Conservation (phyloP, 192 early-diverging fungal species). For the Obelidium mucronatum region DNA sequence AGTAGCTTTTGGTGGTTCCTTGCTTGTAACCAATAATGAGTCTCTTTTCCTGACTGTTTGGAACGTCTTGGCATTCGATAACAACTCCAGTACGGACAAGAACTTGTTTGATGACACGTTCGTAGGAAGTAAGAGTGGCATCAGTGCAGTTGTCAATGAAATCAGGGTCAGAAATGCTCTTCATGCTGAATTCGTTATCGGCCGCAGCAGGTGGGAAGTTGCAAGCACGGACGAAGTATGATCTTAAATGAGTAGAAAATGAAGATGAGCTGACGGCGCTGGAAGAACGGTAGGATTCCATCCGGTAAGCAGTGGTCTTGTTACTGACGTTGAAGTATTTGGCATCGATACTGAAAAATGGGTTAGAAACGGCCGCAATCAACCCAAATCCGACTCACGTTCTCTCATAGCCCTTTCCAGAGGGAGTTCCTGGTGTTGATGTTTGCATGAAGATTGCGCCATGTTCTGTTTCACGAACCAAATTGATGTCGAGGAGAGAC, state of each 20-base stretch:
- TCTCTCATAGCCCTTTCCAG: slow-evolving; percentile 84
- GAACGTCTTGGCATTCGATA: slow-evolving; percentile 88
- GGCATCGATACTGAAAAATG: slow-evolving; percentile 75
- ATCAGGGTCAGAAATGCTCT: slow-evolving; percentile 84
- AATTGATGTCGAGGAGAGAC: slow-evolving; percentile 78
- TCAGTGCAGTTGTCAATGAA: slow-evolving; percentile 95
- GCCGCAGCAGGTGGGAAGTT: slow-evolving; percentile 85
- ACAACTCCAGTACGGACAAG: slow-evolving; percentile 89
- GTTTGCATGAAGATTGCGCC: slow-evolving; percentile 97
- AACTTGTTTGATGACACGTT: slow-evolving; percentile 82
- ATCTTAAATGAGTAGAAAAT: slow-evolving; percentile 84
- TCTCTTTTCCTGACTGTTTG: slow-evolving; percentile 84
- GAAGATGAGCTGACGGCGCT: slow-evolving; percentile 82
- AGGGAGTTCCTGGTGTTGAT: slow-evolving; percentile 87
- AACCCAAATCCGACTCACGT: slow-evolving; percentile 31
- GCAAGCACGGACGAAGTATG: slow-evolving; percentile 92
- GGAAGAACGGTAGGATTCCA: slow-evolving; percentile 94
- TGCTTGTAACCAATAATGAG: slow-evolving; percentile 90
- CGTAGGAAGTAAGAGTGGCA: slow-evolving; percentile 86
- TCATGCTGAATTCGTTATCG: slow-evolving; percentile 74
- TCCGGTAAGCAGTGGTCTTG: slow-evolving; percentile 79
- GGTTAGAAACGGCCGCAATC: neutral
- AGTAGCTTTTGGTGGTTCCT: slow-evolving; percentile 87
- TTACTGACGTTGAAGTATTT: slow-evolving; percentile 84
- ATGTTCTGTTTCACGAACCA: slow-evolving; percentile 87